These are phyloP conservation scores for Cercospora zeina DNA, from an alignment of 2,329 filamentous ascomycete genomes.

Conservation along the genomic window DNA sequence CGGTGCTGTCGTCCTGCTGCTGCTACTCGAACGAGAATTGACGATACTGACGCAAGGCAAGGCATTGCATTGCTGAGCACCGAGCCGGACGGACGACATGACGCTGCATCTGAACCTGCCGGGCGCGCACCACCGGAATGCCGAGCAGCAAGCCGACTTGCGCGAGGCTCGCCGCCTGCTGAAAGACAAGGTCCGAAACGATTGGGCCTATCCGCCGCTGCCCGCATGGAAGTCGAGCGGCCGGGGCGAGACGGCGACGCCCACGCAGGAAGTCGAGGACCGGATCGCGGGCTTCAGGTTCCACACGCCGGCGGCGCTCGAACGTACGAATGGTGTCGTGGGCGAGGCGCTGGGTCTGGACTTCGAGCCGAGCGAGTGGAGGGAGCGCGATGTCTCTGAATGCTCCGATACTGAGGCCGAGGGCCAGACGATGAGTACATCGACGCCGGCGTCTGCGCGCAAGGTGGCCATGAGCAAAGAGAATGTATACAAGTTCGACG, in stretches of 20 bases:
- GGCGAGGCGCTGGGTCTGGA: conserved; percentile 29
- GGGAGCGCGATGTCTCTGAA: conserved; percentile 48
- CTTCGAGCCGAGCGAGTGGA: conserved; percentile 45
- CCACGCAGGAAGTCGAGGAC: conserved; percentile 25
- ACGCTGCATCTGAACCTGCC: conserved; percentile 36
- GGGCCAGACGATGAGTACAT: conserved; percentile 24
- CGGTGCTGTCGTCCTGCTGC: neutral
- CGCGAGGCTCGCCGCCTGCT: conserved; percentile 47
- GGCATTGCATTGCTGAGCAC: neutral
- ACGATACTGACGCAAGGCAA: too few relatives aligned
- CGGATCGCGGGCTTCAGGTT: conserved; percentile 38
- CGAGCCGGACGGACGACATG: conserved; percentile 24
- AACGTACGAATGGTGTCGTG: conserved; percentile 14
- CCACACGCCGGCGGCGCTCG: conserved; percentile 22
- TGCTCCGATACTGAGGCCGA: conserved; percentile 37
- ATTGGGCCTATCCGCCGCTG: conserved; percentile 48
- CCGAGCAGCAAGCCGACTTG: conserved; percentile 46
- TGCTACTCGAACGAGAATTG: neutral
- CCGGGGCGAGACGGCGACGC: conserved; percentile 9
- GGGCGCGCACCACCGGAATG: conserved; percentile 36
- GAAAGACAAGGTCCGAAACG: conserved; percentile 46
- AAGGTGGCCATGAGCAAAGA: conserved; percentile 25
- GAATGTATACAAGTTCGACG: conserved; percentile 46
- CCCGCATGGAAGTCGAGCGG: conserved; percentile 33
- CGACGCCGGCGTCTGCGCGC: conserved; percentile 8